Evolutionary conservation across 129 eudicot species (phyloP).

Genomic region (Flaveria ramosissima): DNA sequence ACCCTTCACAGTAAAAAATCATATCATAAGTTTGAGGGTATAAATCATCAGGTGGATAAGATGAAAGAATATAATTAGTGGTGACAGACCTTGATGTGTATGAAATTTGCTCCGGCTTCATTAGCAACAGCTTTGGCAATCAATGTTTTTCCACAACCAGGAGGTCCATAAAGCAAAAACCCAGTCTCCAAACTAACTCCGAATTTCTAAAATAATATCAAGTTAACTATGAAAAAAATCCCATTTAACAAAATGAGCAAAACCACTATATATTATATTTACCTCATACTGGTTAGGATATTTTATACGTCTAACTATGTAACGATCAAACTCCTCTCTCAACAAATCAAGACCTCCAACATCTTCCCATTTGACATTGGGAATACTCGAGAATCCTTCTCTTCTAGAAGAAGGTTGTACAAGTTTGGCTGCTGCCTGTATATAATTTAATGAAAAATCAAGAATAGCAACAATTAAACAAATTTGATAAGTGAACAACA

Average conservation of each 20-base stretch:
- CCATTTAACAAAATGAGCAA: not conserved
- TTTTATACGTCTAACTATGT: constrained; percentile 72
- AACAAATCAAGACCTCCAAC: constrained; percentile 80
- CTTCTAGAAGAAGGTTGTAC: constrained; percentile 82
- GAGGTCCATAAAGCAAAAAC: constrained; percentile 92
- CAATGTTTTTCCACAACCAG: constrained; percentile 95
- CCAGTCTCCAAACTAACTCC: constrained; percentile 78
- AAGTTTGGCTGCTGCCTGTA: constrained; percentile 57
- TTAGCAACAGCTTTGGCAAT: constrained; percentile 96
- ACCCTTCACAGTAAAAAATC: constrained; percentile 50
- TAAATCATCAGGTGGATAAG: not conserved
- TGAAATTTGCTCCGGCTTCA: constrained; percentile 95
- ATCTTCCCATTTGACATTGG: constrained; percentile 86
- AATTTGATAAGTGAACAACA: not conserved
- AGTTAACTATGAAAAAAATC: not conserved
- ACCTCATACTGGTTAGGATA: constrained; percentile 73
- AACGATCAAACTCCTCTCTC: constrained; percentile 66
- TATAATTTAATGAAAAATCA: not conserved
- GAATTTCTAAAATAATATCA: constrained; percentile 40
- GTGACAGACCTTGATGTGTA: constrained; percentile 75
- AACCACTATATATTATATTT: not conserved
- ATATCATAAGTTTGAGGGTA: not conserved
- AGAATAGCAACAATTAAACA: constrained; percentile 1
- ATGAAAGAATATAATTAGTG: not conserved
- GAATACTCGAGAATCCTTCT: constrained; percentile 87